phyloP scores from a whole-genome alignment of 495 filamentous ascomycete species.

The Lindgomyces ingoldianus region DNA sequence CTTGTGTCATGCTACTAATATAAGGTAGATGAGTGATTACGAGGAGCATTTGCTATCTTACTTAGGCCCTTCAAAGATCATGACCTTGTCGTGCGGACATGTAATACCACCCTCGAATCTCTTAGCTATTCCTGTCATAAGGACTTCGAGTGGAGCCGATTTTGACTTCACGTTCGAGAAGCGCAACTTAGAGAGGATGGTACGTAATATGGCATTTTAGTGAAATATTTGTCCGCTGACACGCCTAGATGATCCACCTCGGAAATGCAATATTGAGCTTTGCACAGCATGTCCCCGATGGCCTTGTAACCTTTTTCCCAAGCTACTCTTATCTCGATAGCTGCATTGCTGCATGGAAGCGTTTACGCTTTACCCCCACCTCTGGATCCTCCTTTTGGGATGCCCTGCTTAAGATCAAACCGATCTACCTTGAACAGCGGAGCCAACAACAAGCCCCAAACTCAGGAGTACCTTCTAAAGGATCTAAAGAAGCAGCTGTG shows the following conservation, averaged over 20 bases:
- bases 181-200: conserved; percentile 60
- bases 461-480: conserved; percentile 55
- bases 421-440: conserved; percentile 44
- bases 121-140: conserved; percentile 65
- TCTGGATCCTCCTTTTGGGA: conserved; percentile 33
- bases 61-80: conserved; percentile 62
- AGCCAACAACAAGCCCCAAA: conserved; percentile 9
- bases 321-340: conserved; percentile 86
- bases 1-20: conserved; percentile 9
- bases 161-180: conserved; percentile 89
- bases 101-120: conserved; percentile 85
- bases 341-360: conserved; percentile 68
- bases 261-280: conserved; percentile 71
- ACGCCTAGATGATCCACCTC: conserved; percentile 66
- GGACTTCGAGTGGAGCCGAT: conserved; percentile 56
- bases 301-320: conserved; percentile 95
- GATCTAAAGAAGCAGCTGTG: conserved; percentile 45
- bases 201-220: conserved; percentile 42
- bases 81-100: conserved; percentile 88
- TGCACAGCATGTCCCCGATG: conserved; percentile 76
- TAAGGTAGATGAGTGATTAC: conserved; percentile 76
- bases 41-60: conserved; percentile 80
- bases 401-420: conserved; percentile 37
- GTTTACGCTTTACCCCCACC: conserved; percentile 35
- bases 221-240: conserved; percentile 1